Conservation (phyloP, 73 alveolate species). For the Blepharisma japonicum region DNA sequence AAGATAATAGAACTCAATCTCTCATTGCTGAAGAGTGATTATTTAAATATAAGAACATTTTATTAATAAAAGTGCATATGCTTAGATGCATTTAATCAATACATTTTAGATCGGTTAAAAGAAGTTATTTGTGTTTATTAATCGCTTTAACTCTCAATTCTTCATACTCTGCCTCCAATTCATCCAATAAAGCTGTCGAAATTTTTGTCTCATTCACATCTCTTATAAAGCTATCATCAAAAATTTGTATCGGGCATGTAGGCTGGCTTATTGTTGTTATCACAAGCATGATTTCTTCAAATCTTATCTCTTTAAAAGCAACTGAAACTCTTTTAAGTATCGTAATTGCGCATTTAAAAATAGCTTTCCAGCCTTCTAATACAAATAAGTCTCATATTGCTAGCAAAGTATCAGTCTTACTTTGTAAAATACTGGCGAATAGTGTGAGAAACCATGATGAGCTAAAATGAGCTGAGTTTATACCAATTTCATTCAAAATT, state of each 20-base stretch:
- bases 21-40: too few relatives aligned
- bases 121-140: too few relatives aligned
- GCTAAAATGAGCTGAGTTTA: constrained; percentile 54
- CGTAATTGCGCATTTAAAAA: constrained; percentile 50
- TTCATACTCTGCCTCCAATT: constrained; percentile 25
- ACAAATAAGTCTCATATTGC: constrained; percentile 55
- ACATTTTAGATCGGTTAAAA: too few relatives aligned
- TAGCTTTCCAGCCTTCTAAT: constrained; percentile 61
- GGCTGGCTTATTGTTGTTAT: not conserved
- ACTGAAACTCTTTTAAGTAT: not conserved
- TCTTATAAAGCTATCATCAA: not conserved
- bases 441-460: constrained; percentile 90
- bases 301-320: constrained; percentile 1
- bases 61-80: too few relatives aligned
- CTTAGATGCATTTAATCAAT: too few relatives aligned
- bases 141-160: constrained; percentile 7
- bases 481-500: constrained; percentile 63
- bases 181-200: constrained; percentile 13
- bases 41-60: too few relatives aligned
- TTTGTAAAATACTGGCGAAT: constrained; percentile 67
- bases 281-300: constrained; percentile 15
- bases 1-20: too few relatives aligned
- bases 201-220: not conserved
- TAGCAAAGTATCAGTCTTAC: constrained; percentile 39
- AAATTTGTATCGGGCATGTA: not conserved